Conservation (phyloP, 208 protist species). For the Porcisia hertigi region DNA sequence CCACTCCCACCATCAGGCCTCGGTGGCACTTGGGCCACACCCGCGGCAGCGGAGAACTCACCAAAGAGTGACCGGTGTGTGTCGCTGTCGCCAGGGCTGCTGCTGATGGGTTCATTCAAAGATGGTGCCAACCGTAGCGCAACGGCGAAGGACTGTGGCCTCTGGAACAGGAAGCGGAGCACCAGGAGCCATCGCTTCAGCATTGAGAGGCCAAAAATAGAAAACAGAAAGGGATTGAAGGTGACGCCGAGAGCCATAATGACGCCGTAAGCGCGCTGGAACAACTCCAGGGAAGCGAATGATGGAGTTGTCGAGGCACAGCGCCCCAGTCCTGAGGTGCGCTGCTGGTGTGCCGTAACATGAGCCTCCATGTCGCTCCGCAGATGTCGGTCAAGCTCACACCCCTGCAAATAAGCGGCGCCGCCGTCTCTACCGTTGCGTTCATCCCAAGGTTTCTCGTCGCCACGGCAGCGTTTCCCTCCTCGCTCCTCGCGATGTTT, state of each 20-base stretch:
- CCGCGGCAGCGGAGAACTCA: constrained; percentile 4
- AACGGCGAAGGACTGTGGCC: constrained; percentile 56
- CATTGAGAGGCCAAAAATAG: constrained; percentile 59
- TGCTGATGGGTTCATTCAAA: not conserved
- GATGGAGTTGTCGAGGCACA: not conserved
- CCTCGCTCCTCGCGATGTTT: constrained; percentile 1
- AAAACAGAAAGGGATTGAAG: constrained; percentile 84
- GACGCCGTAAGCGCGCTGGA: constrained; percentile 68
- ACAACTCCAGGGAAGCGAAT: constrained; percentile 36
- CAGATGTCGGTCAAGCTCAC: constrained; percentile 15
- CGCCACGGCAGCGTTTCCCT: constrained; percentile 11
- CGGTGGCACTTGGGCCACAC: not conserved
- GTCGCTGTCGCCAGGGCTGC: not conserved
- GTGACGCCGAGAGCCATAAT: constrained; percentile 82
- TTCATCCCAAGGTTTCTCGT: not conserved
- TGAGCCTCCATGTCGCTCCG: constrained; percentile 20
- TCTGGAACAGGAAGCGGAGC: constrained; percentile 66
- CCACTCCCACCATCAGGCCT: not conserved
- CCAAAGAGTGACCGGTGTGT: not conserved
- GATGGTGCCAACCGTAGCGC: constrained; percentile 2
- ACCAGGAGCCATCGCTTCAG: constrained; percentile 81
- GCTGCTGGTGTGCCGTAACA: not conserved
- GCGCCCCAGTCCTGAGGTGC: not conserved
- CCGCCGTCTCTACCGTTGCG: not conserved
- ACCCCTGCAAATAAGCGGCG: constrained; percentile 2